Evolutionary conservation across 805 yeast species (phyloP).

Genomic region (Candida parachauliodes): DNA sequence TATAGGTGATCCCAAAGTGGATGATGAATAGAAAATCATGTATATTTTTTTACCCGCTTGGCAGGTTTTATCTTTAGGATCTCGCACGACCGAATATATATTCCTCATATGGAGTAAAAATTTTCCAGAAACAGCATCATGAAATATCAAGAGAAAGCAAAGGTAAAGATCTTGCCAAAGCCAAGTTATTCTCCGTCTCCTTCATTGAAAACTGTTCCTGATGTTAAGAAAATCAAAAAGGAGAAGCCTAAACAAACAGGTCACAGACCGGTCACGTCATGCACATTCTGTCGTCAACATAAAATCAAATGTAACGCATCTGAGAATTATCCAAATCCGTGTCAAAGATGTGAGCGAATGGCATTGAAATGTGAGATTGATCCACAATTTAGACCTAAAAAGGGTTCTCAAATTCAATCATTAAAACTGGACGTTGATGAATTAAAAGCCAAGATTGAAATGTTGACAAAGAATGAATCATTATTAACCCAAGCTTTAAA

Average conservation of each 20-base stretch:
- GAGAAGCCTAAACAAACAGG: slow-evolving; percentile 28
- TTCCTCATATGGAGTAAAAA: slow-evolving; percentile 1
- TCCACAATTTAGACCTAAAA: slow-evolving; percentile 86
- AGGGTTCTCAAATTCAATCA: slow-evolving; percentile 85
- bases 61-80: slow-evolving; percentile 26
- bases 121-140: slow-evolving; percentile 4
- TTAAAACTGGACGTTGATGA: slow-evolving; percentile 83
- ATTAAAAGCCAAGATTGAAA: slow-evolving; percentile 66
- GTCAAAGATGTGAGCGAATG: slow-evolving; percentile 80
- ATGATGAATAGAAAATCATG: slow-evolving; percentile 40
- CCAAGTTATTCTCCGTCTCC: slow-evolving; percentile 21
- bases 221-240: slow-evolving; percentile 5
- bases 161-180: slow-evolving; percentile 41
- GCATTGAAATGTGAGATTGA: slow-evolving; percentile 81
- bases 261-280: slow-evolving; percentile 86
- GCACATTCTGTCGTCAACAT: slow-evolving; percentile 93
- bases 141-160: slow-evolving; percentile 29
- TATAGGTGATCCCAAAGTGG: slow-evolving; percentile 90
- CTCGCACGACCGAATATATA: slow-evolving; percentile 11
- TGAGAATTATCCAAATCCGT: slow-evolving; percentile 75
- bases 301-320: slow-evolving; percentile 91
- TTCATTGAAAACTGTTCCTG: slow-evolving; percentile 3
- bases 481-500: slow-evolving; percentile 62
- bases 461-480: slow-evolving; percentile 59
- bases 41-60: neutral